Evolutionary conservation across 2,329 filamentous ascomycete species (phyloP), one percentile per base, ranked within the genome.

Genomic region (Sporothrix humicola): DNA sequence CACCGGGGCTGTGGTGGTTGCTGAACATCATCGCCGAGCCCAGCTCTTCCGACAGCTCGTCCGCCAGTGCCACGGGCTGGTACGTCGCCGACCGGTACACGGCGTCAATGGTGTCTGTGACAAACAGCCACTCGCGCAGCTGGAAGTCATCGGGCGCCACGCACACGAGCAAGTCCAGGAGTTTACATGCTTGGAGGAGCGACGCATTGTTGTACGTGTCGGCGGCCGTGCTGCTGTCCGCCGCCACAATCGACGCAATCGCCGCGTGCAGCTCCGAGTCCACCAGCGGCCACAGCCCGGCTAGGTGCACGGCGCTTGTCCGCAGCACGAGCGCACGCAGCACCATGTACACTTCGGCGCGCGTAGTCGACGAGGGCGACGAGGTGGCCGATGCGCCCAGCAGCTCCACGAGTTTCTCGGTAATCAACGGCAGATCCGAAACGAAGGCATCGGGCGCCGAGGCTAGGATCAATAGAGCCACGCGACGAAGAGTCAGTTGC

Each of bases 81-180:
- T 91, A 91, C 70, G 86, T 84, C 15, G 89, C 83, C 0, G 93
- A 91, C 13, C 93, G 90, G 82, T 99, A 97, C 48, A 99, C 93
- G 0, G 96, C 95, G 78, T 99, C 96, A 76, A 98, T 95, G 15
- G 95, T 98, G 82, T 99, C 96, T 1, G 94, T 97, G 72, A 99
- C 91, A 81, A 97, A 99, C 3, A 98, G 89, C 96, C 96, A 99
- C 84, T 98, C 94, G 79, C 97, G 92, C n/a, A 98, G 88, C 81
- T 98, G 96, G 82, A 98, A 99, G 81, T 99, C 96, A 77, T 99
- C 96, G 0, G 95, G 95, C 4, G 93, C 92, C 8, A 95, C 86
- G 59, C 94, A 91, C 15, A 98, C 88, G n/a, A 99, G 86, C 23
- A 94, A 85, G 79, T 99, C 96, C 3, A 99, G 87, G 2, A 99